These are phyloP conservation scores for Calocera viscosa DNA, from an alignment of 768 basidiomycete genomes.

Conservation along the genomic window DNA sequence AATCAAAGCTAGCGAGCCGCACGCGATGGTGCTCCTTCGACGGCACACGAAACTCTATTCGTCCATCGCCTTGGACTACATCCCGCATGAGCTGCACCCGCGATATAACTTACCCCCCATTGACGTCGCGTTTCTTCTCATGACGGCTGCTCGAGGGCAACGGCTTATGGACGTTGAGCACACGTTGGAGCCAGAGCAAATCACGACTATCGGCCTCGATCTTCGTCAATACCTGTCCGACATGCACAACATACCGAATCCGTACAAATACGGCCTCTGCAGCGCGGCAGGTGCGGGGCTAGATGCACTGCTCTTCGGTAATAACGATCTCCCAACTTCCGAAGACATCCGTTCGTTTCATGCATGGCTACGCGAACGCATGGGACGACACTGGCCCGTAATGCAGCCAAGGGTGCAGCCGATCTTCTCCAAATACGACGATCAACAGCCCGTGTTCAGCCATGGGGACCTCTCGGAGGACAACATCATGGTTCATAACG, in stretches of 20 bases:
- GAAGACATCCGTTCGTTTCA: neutral
- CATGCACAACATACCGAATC: neutral
- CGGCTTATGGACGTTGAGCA: neutral
- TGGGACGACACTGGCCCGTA: neutral
- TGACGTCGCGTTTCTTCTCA: neutral
- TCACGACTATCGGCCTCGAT: neutral
- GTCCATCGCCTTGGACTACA: neutral
- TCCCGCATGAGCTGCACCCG: neutral
- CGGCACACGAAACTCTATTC: neutral
- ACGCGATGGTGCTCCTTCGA: neutral
- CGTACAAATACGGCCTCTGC: neutral
- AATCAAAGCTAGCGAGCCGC: neutral
- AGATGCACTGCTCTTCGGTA: neutral
- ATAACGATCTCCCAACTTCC: neutral
- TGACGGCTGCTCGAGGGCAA: neutral
- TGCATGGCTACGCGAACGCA: neutral
- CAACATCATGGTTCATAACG: slow-evolving; percentile 6
- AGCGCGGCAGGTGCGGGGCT: neutral
- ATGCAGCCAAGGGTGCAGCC: neutral
- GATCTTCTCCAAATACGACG: neutral
- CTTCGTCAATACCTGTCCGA: neutral
- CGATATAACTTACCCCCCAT: neutral
- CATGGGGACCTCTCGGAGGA: neutral
- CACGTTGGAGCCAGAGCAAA: neutral
- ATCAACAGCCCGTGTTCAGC: neutral